Percentiles rank a stretch among this genome's conserved stretches.
Evolutionary conservation across 805 yeast genomes (phyloP).

Genomic region (Candida ficus): DNA sequence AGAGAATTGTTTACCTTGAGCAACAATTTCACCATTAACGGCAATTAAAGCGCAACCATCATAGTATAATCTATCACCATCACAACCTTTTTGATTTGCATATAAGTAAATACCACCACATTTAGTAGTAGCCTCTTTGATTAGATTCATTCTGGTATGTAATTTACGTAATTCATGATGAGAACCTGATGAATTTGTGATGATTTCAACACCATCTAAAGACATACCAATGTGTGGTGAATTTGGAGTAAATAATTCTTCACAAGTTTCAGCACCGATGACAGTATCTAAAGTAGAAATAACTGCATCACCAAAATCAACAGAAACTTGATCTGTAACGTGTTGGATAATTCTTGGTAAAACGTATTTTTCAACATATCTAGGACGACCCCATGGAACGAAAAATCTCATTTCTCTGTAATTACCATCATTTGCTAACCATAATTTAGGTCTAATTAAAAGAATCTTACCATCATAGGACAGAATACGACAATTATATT

Average conservation of each 20-base stretch:
- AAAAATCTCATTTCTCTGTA: slow-evolving; percentile 97
- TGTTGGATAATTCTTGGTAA: slow-evolving; percentile 68
- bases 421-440: slow-evolving; percentile 96
- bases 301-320: slow-evolving; percentile 88
- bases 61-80: slow-evolving; percentile 93
- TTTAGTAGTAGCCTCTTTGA: slow-evolving; percentile 87
- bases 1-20: slow-evolving; percentile 90
- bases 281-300: slow-evolving; percentile 79
- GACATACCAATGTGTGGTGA: slow-evolving; percentile 92
- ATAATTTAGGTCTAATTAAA: slow-evolving; percentile 85
- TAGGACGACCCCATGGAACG: slow-evolving; percentile 87
- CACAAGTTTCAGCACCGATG: slow-evolving; percentile 98
- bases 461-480: slow-evolving; percentile 75
- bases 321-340: slow-evolving; percentile 61
- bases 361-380: slow-evolving; percentile 63
- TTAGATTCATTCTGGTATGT: slow-evolving; percentile 76
- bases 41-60: slow-evolving; percentile 97
- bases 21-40: slow-evolving; percentile 85
- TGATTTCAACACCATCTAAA: slow-evolving; percentile 94
- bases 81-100: slow-evolving; percentile 96
- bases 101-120: slow-evolving; percentile 96
- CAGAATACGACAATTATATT: slow-evolving; percentile 87
- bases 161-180: slow-evolving; percentile 94
- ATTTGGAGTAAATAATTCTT: slow-evolving; percentile 93
- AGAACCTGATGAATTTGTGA: slow-evolving; percentile 95